Conservation (phyloP, 768 basidiomycete species). For the Mycena leptocephala region DNA sequence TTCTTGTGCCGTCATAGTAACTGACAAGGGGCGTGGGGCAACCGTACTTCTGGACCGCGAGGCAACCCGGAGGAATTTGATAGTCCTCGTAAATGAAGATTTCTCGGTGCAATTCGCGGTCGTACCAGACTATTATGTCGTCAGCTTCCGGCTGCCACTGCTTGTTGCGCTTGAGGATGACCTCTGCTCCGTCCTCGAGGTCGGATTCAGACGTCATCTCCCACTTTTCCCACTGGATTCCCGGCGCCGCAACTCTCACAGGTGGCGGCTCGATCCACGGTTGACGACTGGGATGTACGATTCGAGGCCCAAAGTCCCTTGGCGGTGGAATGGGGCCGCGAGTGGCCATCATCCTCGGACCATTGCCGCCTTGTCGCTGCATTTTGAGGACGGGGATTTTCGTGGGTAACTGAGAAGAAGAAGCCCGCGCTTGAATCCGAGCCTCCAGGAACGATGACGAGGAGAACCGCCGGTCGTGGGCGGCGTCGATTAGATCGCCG, state of each 20-base stretch:
- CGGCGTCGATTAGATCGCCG: background rate
- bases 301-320: background rate
- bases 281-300: background rate
- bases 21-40: background rate
- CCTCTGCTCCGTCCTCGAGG: background rate
- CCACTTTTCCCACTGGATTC: background rate
- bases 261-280: background rate
- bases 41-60: background rate
- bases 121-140: background rate
- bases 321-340: background rate
- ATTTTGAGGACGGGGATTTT: background rate
- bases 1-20: background rate
- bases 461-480: background rate
- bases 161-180: background rate
- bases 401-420: background rate
- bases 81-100: background rate
- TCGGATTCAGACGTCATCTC: background rate
- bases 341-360: no score
- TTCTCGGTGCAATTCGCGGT: background rate
- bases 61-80: background rate
- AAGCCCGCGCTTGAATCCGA: background rate
- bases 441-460: background rate
- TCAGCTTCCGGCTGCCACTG: background rate
- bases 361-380: no score
- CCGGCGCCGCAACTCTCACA: background rate